Conservation (phyloP, 2,329 filamentous ascomycete genomes). For the Ophiocordyceps robertsii region DNA sequence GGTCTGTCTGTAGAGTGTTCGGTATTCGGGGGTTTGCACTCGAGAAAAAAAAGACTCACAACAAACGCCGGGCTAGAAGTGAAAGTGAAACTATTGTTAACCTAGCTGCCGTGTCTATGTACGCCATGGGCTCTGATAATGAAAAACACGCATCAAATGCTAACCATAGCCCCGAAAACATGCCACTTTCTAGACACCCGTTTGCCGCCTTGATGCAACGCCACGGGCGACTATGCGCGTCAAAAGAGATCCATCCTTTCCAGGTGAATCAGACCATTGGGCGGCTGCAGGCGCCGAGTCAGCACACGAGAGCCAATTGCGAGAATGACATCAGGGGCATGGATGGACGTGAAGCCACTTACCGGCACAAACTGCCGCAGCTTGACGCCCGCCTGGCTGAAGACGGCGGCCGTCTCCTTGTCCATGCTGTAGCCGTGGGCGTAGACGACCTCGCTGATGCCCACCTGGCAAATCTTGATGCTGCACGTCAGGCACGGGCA, state of each 20-base stretch:
- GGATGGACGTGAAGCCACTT: too few relatives aligned
- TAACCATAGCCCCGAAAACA: neutral
- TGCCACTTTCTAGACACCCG: too few relatives aligned
- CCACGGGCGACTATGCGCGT: neutral
- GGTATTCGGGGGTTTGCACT: too few relatives aligned
- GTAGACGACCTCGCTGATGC: conserved; percentile 91
- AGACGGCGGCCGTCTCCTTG: conserved; percentile 64
- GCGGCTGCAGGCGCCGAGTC: conserved; percentile 30
- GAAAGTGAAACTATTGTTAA: too few relatives aligned
- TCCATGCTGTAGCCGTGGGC: conserved; percentile 94
- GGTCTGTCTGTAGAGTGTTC: too few relatives aligned
- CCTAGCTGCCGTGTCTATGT: too few relatives aligned
- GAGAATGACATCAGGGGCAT: neutral
- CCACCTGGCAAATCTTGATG: conserved; percentile 96
- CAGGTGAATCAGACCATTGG: conserved; percentile 50
- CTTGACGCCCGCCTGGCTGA: conserved; percentile 69
- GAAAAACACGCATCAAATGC: too few relatives aligned
- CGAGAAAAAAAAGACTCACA: too few relatives aligned
- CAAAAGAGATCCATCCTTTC: conserved; percentile 34
- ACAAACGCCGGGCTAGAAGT: too few relatives aligned
- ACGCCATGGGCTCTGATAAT: too few relatives aligned
- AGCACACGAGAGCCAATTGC: conserved; percentile 5
- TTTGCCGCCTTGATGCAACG: neutral
- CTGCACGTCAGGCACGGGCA: conserved; percentile 96
- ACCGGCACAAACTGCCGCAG: conserved; percentile 82